Evolutionary conservation across 306 rosid species (phyloP).

Genomic region (Ochetophila trinervis): DNA sequence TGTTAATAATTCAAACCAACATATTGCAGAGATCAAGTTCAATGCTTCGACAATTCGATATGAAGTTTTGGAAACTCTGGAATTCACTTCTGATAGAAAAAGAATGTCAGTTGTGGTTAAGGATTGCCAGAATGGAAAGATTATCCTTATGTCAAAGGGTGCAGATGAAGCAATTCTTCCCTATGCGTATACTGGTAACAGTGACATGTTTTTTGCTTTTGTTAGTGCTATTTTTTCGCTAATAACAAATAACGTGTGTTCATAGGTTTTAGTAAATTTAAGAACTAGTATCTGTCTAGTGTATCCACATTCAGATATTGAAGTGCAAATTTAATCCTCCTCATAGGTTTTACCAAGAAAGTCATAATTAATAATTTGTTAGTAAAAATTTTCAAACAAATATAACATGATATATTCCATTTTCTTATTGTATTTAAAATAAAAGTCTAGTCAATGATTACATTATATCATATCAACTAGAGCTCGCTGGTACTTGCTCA

Average conservation of each 20-base stretch:
- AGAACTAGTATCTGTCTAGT: too few relatives aligned
- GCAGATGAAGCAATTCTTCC: conserved; percentile 98
- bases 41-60: conserved; percentile 59
- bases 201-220: not conserved
- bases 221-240: not conserved
- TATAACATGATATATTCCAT: too few relatives aligned
- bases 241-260: not conserved
- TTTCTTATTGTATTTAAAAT: too few relatives aligned
- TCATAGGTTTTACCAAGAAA: too few relatives aligned
- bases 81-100: conserved; percentile 97
- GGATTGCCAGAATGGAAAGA: conserved; percentile 86
- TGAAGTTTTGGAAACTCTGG: conserved; percentile 88
- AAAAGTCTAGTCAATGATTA: too few relatives aligned
- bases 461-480: too few relatives aligned
- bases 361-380: too few relatives aligned
- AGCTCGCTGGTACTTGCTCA: too few relatives aligned
- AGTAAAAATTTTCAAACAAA: too few relatives aligned
- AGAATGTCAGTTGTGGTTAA: conserved; percentile 88
- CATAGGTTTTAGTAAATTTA: too few relatives aligned
- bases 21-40: conserved; percentile 80
- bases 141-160: conserved; percentile 84
- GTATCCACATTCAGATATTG: too few relatives aligned
- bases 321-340: too few relatives aligned
- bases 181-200: conserved; percentile 61
- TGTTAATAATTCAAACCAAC: conserved; percentile 17